A percentile compares a stretch with the other conserved stretches of the same genome.
Evolutionary conservation across 2,329 filamentous ascomycete species (phyloP).

Genomic region (Plenodomus biglobosus): DNA sequence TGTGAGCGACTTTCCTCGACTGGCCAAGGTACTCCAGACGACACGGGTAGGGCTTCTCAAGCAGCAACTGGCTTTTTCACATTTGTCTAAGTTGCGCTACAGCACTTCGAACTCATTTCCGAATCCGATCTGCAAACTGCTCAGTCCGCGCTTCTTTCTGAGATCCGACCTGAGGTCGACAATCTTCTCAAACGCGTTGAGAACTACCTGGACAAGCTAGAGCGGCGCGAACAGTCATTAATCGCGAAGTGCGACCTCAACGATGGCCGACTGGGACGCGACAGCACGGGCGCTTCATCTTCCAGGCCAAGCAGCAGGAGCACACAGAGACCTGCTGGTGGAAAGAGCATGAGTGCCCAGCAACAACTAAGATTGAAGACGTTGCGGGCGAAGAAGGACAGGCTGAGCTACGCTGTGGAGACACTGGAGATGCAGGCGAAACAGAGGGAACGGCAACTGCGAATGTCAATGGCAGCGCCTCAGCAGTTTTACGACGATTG

Average conservation of each 20-base stretch:
- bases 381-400: conserved; percentile 77
- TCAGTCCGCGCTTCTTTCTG: conserved; percentile 80
- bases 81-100: conserved; percentile 4
- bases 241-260: conserved; percentile 82
- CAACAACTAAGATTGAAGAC: conserved; percentile 64
- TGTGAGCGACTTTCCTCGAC: conserved; percentile 64
- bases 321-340: conserved; percentile 26
- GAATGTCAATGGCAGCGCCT: conserved; percentile 69
- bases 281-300: conserved; percentile 24
- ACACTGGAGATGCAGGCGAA: conserved; percentile 82
- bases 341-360: conserved; percentile 47
- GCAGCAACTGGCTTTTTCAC: background rate
- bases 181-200: conserved; percentile 79
- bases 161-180: conserved; percentile 84
- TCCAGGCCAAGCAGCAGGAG: conserved; percentile 28
- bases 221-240: conserved; percentile 78
- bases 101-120: conserved; percentile 93
- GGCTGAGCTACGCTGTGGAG: conserved; percentile 83
- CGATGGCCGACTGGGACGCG: conserved; percentile 64
- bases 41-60: conserved; percentile 55
- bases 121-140: conserved; percentile 79
- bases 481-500: conserved; percentile 43
- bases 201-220: conserved; percentile 78
- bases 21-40: conserved; percentile 64
- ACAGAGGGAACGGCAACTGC: conserved; percentile 70